Evolutionary conservation across 1,139 yeast species (phyloP).

Genomic region (Citeromyces siamensis): DNA sequence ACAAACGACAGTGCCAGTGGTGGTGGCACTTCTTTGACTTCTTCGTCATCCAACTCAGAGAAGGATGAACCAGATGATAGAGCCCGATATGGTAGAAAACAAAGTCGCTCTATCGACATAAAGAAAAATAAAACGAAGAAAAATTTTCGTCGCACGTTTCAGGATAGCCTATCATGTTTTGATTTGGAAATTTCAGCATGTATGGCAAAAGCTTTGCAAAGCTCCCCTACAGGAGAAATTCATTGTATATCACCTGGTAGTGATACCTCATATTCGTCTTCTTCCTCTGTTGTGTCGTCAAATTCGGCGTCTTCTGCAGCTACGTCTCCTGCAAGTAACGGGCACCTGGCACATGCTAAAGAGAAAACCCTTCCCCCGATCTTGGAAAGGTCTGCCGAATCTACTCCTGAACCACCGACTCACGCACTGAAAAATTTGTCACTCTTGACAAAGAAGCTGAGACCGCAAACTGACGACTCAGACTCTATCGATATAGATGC

Average conservation of each 20-base stretch:
- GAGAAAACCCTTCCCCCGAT: slow-evolving; percentile 1
- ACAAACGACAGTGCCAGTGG: slow-evolving; percentile 22
- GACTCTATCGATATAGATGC: slow-evolving; percentile 30
- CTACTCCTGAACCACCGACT: slow-evolving; percentile 5
- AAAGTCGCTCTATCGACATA: not conserved
- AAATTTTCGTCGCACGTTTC: not conserved
- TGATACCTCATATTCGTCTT: slow-evolving; percentile 4
- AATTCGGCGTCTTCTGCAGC: slow-evolving; percentile 4
- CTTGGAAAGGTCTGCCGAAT: slow-evolving; percentile 5
- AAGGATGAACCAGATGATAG: slow-evolving; percentile 2
- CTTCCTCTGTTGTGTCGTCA: slow-evolving; percentile 5
- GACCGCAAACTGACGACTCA: not conserved
- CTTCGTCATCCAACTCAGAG: slow-evolving; percentile 2
- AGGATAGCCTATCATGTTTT: slow-evolving; percentile 8
- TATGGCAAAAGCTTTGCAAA: slow-evolving; percentile 26
- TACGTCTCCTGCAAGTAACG: slow-evolving; percentile 5
- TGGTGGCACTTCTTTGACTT: slow-evolving; percentile 21
- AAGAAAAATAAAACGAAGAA: slow-evolving; percentile 1
- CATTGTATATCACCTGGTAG: slow-evolving; percentile 5
- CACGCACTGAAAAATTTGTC: not conserved
- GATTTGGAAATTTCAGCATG: slow-evolving; percentile 29
- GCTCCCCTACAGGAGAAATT: slow-evolving; percentile 6
- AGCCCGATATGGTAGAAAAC: not conserved
- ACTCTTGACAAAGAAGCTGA: not conserved
- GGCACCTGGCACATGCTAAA: not conserved